Evolutionary conservation across 2,329 filamentous ascomycete genomes (phyloP).

Genomic region (Ophiostoma quercus): DNA sequence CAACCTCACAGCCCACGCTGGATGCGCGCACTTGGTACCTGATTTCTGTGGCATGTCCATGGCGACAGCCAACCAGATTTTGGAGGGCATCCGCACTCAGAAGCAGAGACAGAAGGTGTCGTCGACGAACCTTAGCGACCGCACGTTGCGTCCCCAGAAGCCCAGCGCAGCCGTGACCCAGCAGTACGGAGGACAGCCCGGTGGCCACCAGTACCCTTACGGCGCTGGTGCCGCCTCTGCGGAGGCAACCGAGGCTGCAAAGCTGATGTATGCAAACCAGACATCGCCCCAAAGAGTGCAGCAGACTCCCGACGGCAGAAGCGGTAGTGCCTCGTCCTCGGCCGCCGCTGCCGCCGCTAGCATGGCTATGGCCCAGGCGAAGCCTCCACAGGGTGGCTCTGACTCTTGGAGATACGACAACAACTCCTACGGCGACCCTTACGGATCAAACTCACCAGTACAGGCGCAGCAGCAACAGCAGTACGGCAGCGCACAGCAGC

Average conservation of each 20-base stretch:
- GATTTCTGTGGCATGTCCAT: slow-evolving; percentile 99
- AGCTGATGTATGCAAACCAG: slow-evolving; percentile 54
- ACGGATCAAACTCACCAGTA: slow-evolving; percentile 18
- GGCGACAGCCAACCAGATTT: slow-evolving; percentile 89
- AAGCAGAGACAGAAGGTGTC: slow-evolving; percentile 56
- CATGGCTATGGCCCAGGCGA: slow-evolving; percentile 48
- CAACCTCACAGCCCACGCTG: slow-evolving; percentile 79
- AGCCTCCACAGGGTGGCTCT: slow-evolving; percentile 30
- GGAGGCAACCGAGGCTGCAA: slow-evolving; percentile 60
- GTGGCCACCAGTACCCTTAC: slow-evolving; percentile 29
- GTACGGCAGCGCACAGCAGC: slow-evolving; percentile 44
- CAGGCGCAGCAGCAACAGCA: slow-evolving; percentile 15
- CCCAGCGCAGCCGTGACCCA: slow-evolving; percentile 28
- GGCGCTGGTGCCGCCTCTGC: slow-evolving; percentile 39
- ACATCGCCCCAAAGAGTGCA: slow-evolving; percentile 46
- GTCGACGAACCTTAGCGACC: slow-evolving; percentile 53
- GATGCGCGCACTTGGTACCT: slow-evolving; percentile 90
- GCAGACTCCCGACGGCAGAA: slow-evolving; percentile 49
- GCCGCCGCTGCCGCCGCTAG: slow-evolving; percentile 48
- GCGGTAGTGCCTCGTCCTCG: slow-evolving; percentile 46
- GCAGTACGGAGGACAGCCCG: slow-evolving; percentile 12
- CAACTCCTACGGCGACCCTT: slow-evolving; percentile 33
- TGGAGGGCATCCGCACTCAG: slow-evolving; percentile 76
- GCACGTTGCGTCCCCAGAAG: slow-evolving; percentile 57
- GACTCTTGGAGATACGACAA: slow-evolving; percentile 33